Percentiles rank a stretch among this genome's conserved stretches.
These are phyloP conservation scores for Oidiodendron maius DNA, from an alignment of 495 filamentous ascomycete species.

Conservation along the genomic window DNA sequence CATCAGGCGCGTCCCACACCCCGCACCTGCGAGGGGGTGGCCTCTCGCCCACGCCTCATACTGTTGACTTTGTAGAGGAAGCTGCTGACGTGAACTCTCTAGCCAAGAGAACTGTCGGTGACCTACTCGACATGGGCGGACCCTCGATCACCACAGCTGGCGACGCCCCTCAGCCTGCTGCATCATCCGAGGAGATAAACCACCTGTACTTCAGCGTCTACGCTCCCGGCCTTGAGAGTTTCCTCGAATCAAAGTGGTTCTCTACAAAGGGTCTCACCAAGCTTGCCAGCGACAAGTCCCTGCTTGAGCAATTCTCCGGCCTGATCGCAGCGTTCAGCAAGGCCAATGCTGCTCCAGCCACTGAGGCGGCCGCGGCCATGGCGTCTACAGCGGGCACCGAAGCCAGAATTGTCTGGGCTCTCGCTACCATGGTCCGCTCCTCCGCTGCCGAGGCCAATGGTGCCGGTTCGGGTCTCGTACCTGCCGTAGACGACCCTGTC, in stretches of 20 bases:
- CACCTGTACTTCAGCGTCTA: conserved; percentile 73
- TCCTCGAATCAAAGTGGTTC: conserved; percentile 86
- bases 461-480: conserved; percentile 21
- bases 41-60: conserved; percentile 23
- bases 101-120: conserved; percentile 68
- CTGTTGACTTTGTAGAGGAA: conserved; percentile 26
- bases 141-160: conserved; percentile 54
- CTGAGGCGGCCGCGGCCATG: conserved; percentile 54
- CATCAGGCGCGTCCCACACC: conserved; percentile 25
- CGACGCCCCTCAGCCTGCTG: conserved; percentile 34
- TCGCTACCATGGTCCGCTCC: conserved; percentile 39
- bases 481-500: conserved; percentile 46
- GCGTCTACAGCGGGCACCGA: conserved; percentile 58
- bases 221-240: conserved; percentile 65
- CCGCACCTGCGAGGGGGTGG: conserved; percentile 38
- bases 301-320: conserved; percentile 19
- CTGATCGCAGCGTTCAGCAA: conserved; percentile 22
- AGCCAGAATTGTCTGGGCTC: conserved; percentile 65
- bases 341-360: conserved; percentile 18
- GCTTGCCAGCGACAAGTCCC: conserved; percentile 8
- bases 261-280: conserved; percentile 31
- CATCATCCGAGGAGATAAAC: conserved; percentile 60
- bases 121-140: conserved; percentile 65
- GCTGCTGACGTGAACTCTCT: conserved; percentile 40
- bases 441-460: conserved; percentile 24